phyloP scores from a whole-genome alignment of 2,329 filamentous ascomycete genomes.

The Hypomyces rosellus region DNA sequence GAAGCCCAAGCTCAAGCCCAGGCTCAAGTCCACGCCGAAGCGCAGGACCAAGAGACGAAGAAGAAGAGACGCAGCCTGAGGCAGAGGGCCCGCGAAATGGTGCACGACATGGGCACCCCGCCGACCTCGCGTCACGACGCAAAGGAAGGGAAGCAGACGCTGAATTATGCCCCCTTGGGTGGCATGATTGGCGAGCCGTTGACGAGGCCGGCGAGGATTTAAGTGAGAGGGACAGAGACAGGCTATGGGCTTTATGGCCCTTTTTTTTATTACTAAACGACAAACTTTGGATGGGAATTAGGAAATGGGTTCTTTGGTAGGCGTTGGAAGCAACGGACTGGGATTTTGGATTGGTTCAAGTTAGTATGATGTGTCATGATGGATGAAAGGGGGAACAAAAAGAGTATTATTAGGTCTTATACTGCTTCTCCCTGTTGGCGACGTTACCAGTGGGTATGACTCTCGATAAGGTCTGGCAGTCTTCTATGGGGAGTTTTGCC shows the following conservation, averaged over 20 bases:
- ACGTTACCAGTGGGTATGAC: no score
- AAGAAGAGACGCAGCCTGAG: slow-evolving; percentile 21
- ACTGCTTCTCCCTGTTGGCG: no score
- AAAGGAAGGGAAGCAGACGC: slow-evolving; percentile 24
- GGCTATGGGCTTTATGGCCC: no score
- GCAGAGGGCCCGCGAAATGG: slow-evolving; percentile 28
- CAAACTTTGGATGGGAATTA: neutral
- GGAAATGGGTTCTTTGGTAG: no score
- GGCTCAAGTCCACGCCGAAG: neutral
- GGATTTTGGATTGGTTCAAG: no score
- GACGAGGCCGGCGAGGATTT: slow-evolving; percentile 18
- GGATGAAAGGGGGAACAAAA: no score
- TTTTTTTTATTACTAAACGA: neutral
- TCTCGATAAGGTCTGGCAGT: no score
- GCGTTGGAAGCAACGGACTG: no score
- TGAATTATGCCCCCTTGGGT: slow-evolving; percentile 23
- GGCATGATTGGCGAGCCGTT: slow-evolving; percentile 19
- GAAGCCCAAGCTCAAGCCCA: neutral
- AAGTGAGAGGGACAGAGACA: neutral
- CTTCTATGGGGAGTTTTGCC: no score
- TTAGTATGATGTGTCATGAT: no score
- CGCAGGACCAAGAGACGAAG: slow-evolving; percentile 2
- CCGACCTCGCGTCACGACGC: slow-evolving; percentile 27
- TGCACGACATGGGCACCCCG: slow-evolving; percentile 27
- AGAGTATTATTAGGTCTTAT: no score